These are phyloP conservation scores for Lepiota venenata DNA, from an alignment of 768 basidiomycete species.

Conservation along the genomic window DNA sequence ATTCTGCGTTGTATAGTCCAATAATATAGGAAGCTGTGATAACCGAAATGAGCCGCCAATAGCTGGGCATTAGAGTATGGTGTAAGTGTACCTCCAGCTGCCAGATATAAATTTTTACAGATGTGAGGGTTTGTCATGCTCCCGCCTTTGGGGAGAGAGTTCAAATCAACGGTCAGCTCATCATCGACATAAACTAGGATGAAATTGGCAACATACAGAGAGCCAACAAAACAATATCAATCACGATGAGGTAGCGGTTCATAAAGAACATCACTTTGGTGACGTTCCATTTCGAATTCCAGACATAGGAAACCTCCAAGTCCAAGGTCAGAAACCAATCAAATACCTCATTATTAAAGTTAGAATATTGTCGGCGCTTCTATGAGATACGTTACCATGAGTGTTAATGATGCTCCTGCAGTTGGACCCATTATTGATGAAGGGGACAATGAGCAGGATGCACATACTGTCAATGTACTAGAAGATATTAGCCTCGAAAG, in stretches of 20 bases:
- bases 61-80: too few species aligned
- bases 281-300: not conserved
- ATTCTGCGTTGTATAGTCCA: not conserved
- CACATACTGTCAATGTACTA: too few species aligned
- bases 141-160: too few species aligned
- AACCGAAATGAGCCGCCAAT: not conserved
- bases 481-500: too few species aligned
- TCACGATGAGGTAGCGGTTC: not conserved
- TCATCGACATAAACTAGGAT: not conserved
- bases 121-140: too few species aligned
- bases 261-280: not conserved
- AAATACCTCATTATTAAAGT: not conserved
- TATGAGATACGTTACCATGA: too few species aligned
- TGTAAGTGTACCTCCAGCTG: not conserved
- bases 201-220: not conserved
- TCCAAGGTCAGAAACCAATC: not conserved
- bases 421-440: not conserved
- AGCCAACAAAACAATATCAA: not conserved
- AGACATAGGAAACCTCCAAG: not conserved
- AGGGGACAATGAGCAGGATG: not conserved
- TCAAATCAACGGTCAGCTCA: too few species aligned
- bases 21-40: not conserved
- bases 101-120: not conserved
- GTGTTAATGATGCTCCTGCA: not conserved
- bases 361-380: too few species aligned